Evolutionary conservation across 768 basidiomycete genomes (phyloP).

Genomic region (Daedaleopsis sinensis): DNA sequence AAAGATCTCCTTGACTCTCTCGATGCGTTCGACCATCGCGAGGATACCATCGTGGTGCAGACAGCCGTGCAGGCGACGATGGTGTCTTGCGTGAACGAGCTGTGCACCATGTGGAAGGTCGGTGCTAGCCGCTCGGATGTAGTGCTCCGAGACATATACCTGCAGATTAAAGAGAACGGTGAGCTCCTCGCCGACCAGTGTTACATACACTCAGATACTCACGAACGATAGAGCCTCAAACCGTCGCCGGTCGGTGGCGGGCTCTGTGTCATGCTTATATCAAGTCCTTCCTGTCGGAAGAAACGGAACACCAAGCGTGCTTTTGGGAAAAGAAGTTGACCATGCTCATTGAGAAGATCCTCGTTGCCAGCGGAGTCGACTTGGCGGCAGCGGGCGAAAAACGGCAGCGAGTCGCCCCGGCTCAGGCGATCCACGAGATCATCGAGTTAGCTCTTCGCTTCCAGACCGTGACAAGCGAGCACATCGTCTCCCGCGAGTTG

Average conservation of each 20-base stretch:
- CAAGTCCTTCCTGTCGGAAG: neutral
- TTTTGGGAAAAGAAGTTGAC: too few relatives aligned
- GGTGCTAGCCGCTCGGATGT: too few relatives aligned
- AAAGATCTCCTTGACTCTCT: neutral
- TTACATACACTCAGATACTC: too few relatives aligned
- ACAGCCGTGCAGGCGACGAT: constrained; percentile 9
- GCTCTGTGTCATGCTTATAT: constrained; percentile 9
- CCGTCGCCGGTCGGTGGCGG: constrained; percentile 17
- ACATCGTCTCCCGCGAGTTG: constrained; percentile 12
- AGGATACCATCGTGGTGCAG: constrained; percentile 10
- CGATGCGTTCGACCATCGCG: neutral
- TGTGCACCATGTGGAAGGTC: constrained; percentile 18
- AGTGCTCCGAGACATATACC: constrained; percentile 1
- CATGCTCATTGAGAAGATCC: neutral
- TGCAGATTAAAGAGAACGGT: constrained; percentile 4
- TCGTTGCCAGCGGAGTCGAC: constrained; percentile 5
- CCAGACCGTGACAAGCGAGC: constrained; percentile 7
- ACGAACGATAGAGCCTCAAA: constrained; percentile 11
- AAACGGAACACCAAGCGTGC: too few relatives aligned
- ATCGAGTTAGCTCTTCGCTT: constrained; percentile 1
- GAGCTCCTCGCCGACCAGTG: neutral
- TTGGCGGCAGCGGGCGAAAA: neutral
- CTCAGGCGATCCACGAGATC: constrained; percentile 1
- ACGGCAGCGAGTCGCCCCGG: neutral
- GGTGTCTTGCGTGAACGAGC: neutral